These are phyloP conservation scores for Eimeria brunetti DNA, from an alignment of 169 alveolate genomes.

Conservation along the genomic window DNA sequence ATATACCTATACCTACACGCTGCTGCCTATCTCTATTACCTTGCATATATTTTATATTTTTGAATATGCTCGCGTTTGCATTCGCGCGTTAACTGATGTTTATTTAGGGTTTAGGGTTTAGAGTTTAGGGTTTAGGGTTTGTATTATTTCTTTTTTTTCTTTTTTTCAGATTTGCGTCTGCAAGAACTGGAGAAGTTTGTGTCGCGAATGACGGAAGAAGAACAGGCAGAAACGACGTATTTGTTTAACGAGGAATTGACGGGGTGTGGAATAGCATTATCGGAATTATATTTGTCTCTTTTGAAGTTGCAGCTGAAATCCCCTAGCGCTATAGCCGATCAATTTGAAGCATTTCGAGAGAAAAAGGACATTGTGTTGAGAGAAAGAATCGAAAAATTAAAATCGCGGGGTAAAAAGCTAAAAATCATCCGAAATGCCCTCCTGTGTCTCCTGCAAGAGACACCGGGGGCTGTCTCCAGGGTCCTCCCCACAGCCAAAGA, in stretches of 20 bases:
- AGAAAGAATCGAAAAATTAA: neutral
- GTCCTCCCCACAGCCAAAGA: constrained; percentile 6
- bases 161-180: neutral
- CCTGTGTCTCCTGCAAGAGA: neutral
- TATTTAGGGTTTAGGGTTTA: neutral
- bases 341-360: constrained; percentile 43
- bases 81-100: too few species aligned
- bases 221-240: constrained; percentile 78
- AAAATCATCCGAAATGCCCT: neutral
- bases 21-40: too few species aligned
- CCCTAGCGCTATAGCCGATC: neutral
- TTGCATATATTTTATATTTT: too few species aligned
- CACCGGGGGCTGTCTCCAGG: neutral
- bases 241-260: constrained; percentile 81
- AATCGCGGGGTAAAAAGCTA: neutral
- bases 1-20: too few species aligned
- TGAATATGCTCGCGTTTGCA: too few species aligned
- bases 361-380: neutral
- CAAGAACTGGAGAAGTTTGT: constrained; percentile 19
- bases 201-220: constrained; percentile 75
- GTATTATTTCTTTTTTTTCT: neutral
- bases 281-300: constrained; percentile 83
- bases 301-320: constrained; percentile 79
- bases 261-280: constrained; percentile 71
- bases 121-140: neutral